Conservation (phyloP, 495 filamentous ascomycete species). For the Bryoglossum gracile region DNA sequence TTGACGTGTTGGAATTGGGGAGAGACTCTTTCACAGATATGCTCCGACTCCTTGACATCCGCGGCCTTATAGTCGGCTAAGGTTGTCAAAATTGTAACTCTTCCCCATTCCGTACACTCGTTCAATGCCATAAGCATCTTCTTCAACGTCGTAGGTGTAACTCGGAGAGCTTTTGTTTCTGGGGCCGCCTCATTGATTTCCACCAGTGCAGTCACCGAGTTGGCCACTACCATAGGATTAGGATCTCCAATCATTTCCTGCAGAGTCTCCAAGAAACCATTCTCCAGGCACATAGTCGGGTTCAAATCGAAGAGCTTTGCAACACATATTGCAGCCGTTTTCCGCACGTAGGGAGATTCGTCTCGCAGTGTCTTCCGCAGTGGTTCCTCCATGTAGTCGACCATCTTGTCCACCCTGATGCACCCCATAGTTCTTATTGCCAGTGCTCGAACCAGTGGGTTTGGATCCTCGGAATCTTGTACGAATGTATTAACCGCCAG, state of each 20-base stretch:
- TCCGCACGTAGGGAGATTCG: constrained; percentile 96
- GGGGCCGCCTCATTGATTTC: constrained; percentile 89
- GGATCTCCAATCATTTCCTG: constrained; percentile 96
- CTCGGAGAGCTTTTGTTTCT: constrained; percentile 77
- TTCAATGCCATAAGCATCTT: constrained; percentile 95
- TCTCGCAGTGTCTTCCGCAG: constrained; percentile 93
- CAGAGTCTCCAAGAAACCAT: constrained; percentile 91
- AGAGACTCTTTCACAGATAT: constrained; percentile 93
- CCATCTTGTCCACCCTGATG: constrained; percentile 98
- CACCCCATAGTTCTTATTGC: constrained; percentile 99
- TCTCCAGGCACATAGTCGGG: constrained; percentile 84
- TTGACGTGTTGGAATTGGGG: constrained; percentile 99
- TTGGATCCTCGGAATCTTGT: constrained; percentile 98
- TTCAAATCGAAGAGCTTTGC: constrained; percentile 97
- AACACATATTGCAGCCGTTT: constrained; percentile 96
- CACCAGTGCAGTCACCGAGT: constrained; percentile 85
- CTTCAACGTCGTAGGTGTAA: constrained; percentile 76
- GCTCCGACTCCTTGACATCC: constrained; percentile 93
- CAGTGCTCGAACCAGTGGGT: constrained; percentile 87
- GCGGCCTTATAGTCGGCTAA: constrained; percentile 78
- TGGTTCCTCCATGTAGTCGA: constrained; percentile 99
- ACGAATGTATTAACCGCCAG: constrained; percentile 99
- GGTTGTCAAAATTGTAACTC: constrained; percentile 86
- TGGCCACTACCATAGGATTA: constrained; percentile 98
- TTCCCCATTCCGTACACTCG: constrained; percentile 99